Evolutionary conservation across 1,139 yeast genomes (phyloP), one percentile per base, ranked within the genome.

Genomic region (Candida albicans): DNA sequence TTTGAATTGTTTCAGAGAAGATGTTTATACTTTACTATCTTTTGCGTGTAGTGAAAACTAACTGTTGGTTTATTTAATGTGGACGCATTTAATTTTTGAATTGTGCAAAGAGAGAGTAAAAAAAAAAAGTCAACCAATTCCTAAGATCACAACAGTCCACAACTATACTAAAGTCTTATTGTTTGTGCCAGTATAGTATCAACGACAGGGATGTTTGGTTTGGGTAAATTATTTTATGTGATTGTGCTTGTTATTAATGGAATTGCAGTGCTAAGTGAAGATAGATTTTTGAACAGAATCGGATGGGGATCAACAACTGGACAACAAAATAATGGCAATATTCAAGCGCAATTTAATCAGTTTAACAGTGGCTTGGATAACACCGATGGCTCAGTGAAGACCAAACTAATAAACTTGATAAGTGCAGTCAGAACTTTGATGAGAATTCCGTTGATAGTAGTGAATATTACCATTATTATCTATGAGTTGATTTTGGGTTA

Each of bases 251-350:
- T 68, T 24, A 65, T 71, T 29, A 73, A 73, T 51, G 77, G 77
- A 1, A 66, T 73, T 25, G 78, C 78, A 1, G 73, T 73, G 22
- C 65, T 73, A 41, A 72, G 78, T 45, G 79, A 73, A 48, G 79
- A 73, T 53, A 57, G 79, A 37, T 73, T 73, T 49, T 64, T 73
- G 52, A 71, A 72, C 53, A 57, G 79, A 42, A 70, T 73, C 24
- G 79, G 79, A 24, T 72, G 77, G 76, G 67, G 70, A 10, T 57
- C 67, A 26, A 45, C 61, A 18, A 52, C 55, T 14, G 41, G 53
- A 13, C 52, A 24, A 45, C 44, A 36, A 50, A 37, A 37, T 31
- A 37, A 44, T 39, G 39, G 31, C 32, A 45, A 43, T 35, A 37
- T 46, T 25, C 48, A 48, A 27, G 62, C 59, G 35, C 69, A 61